A percentile compares a stretch with the other conserved stretches of the same genome.
phyloP scores from a whole-genome alignment of 2,329 filamentous ascomycete species.

The Nemania sp. region DNA sequence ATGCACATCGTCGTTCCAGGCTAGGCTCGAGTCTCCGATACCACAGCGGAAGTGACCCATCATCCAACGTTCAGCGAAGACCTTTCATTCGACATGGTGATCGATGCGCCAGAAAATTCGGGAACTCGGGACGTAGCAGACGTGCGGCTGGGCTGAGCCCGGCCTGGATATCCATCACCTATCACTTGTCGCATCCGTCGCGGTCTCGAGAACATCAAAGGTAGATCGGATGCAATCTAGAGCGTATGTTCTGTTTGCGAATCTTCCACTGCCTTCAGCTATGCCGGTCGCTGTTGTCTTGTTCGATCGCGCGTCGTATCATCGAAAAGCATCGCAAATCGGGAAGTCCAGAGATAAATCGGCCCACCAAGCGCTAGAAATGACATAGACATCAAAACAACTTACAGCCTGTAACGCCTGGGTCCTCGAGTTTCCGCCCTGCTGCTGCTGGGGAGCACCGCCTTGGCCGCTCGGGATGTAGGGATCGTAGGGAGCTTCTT shows the following conservation, averaged over 20 bases:
- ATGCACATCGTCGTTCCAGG: too few relatives aligned
- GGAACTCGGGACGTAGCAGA: too few relatives aligned
- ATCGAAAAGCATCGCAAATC: conserved; percentile 26
- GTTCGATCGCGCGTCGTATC: conserved; percentile 10
- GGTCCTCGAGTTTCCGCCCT: conserved; percentile 55
- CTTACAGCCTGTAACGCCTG: conserved; percentile 83
- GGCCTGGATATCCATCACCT: too few relatives aligned
- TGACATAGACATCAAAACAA: conserved; percentile 38
- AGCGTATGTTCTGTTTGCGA: neutral
- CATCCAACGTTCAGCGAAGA: too few relatives aligned
- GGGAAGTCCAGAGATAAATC: conserved; percentile 26
- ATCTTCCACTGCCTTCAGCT: neutral
- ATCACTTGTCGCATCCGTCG: too few relatives aligned
- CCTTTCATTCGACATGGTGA: too few relatives aligned
- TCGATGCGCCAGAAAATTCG: too few relatives aligned
- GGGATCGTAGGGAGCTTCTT: conserved; percentile 76
- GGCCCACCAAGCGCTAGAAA: conserved; percentile 12
- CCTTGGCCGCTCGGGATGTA: conserved; percentile 77
- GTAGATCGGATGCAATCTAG: too few relatives aligned
- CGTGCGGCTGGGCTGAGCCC: too few relatives aligned
- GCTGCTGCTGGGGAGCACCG: conserved; percentile 45
- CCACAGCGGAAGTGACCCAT: too few relatives aligned
- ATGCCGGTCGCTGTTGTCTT: conserved; percentile 2
- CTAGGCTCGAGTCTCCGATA: neutral
- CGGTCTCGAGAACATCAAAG: too few relatives aligned